These are phyloP conservation scores for Calocera cornea DNA, from an alignment of 768 basidiomycete genomes.

Conservation along the genomic window DNA sequence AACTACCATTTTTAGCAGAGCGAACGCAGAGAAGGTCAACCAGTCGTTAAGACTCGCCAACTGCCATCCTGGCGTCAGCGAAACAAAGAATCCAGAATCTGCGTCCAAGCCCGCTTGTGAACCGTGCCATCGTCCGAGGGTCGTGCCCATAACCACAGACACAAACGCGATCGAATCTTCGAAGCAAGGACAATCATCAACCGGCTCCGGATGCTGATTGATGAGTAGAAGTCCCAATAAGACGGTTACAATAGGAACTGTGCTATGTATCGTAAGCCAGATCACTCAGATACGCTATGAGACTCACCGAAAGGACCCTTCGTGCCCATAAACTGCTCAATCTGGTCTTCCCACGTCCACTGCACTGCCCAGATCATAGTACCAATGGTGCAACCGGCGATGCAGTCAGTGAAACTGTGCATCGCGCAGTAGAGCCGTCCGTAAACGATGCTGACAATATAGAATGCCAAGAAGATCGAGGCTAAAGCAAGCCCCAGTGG, in stretches of 20 bases:
- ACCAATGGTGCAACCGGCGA: constrained; percentile 50
- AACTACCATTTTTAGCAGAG: constrained; percentile 23
- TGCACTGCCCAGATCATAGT: constrained; percentile 45
- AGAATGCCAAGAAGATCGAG: constrained; percentile 35
- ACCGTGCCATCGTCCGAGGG: constrained; percentile 53
- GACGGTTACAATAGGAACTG: constrained; percentile 31
- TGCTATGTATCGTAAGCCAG: constrained; percentile 2
- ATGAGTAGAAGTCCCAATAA: constrained; percentile 57
- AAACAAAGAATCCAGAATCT: constrained; percentile 10
- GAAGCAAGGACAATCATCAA: constrained; percentile 95
- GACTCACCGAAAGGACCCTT: constrained; percentile 24
- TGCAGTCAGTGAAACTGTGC: constrained; percentile 73
- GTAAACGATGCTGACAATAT: constrained; percentile 59
- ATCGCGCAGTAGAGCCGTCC: constrained; percentile 77
- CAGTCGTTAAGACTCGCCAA: constrained; percentile 3
- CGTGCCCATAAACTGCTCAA: constrained; percentile 30
- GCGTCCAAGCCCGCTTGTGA: constrained; percentile 15
- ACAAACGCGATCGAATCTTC: constrained; percentile 91
- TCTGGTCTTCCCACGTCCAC: constrained; percentile 21
- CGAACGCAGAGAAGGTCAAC: background rate
- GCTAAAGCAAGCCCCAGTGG: constrained; percentile 29
- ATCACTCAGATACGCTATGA: constrained; percentile 7
- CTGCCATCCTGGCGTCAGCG: constrained; percentile 14
- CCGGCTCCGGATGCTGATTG: constrained; percentile 85
- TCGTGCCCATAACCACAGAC: constrained; percentile 67